Evolutionary conservation across 768 basidiomycete genomes (phyloP), one percentile per base, ranked within the genome.

Genomic region (Scleroderma citrinum): DNA sequence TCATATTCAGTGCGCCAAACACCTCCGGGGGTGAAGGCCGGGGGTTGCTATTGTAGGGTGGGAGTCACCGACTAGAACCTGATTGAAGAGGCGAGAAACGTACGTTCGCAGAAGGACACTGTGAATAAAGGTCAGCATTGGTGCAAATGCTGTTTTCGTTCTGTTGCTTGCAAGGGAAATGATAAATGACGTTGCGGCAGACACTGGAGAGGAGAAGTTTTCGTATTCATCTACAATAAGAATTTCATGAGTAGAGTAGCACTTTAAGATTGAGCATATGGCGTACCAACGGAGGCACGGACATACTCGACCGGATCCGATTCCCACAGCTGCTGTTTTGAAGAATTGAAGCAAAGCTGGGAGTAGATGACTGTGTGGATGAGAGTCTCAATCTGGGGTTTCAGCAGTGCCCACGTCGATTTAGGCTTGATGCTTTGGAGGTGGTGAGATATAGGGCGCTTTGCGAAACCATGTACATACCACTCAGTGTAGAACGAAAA

Each of bases 401-500:
- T 92, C 61, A 95, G 77, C 32, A 89, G 75, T 3, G 74, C 69
- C 91, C 92, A 94, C 5, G 90, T 95, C n/a, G 88, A 79, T 60
- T 90, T 92, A 13, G 92, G 92, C 69, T 94, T 94, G 57, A 95
- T 81, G 57, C 92, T 94, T 45, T 7, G 48, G 44, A 48, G 44
- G 30, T 21, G 17, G n/a, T 68, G 40, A 68, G 53, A 5, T 7
- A n/a, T 17, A 13, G 34, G 24, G 12, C 16, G 35, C 42, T 7
- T 32, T 29, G 16, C 16, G 5, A 11, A n/a, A 3, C 23, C 19
- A 5, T 10, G 45, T 2, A 64, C 80, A 12, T 56, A 91, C 92
- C 92, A 94, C 61, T 92, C 88, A 7, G 83, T 87, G 59, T 94
- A 83, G 73, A 92, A 94, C 46, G 78, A 75, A 65, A 93, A 83